A percentile compares a stretch with the other conserved stretches of the same genome.
Conservation (phyloP, 192 early-diverging fungal species). For the Irineochytrium annulatum region DNA sequence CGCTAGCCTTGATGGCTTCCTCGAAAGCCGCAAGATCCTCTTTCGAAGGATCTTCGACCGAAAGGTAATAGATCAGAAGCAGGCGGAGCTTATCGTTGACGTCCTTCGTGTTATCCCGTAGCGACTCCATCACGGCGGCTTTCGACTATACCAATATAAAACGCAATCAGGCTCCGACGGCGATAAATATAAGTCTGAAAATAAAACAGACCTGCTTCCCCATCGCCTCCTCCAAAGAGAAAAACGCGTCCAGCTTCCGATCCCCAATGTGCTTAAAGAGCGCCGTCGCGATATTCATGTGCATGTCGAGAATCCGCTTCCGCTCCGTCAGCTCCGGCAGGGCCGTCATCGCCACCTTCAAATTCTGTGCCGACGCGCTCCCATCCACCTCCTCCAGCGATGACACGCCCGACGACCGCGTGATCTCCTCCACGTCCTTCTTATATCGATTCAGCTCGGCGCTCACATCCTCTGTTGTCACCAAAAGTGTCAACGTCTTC, state of each 20-base stretch:
- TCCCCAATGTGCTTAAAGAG: conserved; percentile 87
- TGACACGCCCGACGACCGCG: conserved; percentile 75
- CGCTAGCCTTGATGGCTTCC: conserved; percentile 66
- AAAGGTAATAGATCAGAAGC: conserved; percentile 83
- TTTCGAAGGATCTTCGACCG: conserved; percentile 63
- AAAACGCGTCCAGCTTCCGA: conserved; percentile 88
- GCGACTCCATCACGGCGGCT: conserved; percentile 69
- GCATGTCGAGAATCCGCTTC: conserved; percentile 93
- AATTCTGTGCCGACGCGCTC: conserved; percentile 77
- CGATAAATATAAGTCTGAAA: conserved; percentile 10
- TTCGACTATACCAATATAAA: conserved; percentile 33
- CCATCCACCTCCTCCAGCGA: conserved; percentile 76
- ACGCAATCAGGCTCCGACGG: background rate
- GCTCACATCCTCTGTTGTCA: conserved; percentile 82
- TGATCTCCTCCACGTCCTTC: conserved; percentile 89
- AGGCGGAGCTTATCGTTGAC: conserved; percentile 87
- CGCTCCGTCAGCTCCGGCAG: conserved; percentile 92
- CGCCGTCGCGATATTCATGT: conserved; percentile 95
- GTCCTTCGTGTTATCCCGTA: conserved; percentile 76
- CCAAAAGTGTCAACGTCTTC: background rate
- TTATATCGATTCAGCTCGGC: conserved; percentile 91
- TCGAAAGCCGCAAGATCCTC: conserved; percentile 86
- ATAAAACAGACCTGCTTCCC: conserved; percentile 55
- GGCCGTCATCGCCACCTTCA: conserved; percentile 87
- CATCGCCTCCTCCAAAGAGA: conserved; percentile 90